Conservation (phyloP, 345 rosid species). For the Aquilaria malaccensis region DNA sequence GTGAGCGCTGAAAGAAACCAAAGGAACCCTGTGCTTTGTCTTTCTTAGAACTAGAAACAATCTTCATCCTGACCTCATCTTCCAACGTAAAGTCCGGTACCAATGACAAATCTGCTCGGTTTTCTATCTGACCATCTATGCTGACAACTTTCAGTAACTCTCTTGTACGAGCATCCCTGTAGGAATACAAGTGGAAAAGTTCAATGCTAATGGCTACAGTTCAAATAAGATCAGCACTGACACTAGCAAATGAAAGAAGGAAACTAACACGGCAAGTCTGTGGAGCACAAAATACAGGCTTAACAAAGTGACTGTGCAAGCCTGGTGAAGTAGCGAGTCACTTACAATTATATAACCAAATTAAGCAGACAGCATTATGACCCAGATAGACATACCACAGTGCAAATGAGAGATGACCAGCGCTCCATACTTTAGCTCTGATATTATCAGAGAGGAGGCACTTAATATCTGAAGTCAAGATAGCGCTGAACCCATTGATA, state of each 20-base stretch:
- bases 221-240: slow-evolving; percentile 1
- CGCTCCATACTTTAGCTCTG: slow-evolving; percentile 83
- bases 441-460: slow-evolving; percentile 66
- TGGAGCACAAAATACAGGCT: background rate
- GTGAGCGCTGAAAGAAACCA: slow-evolving; percentile 87
- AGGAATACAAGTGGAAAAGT: slow-evolving; percentile 12
- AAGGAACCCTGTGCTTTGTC: slow-evolving; percentile 64
- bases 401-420: slow-evolving; percentile 57
- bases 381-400: slow-evolving; percentile 48
- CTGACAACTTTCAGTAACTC: slow-evolving; percentile 77
- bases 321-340: background rate
- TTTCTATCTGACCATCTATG: slow-evolving; percentile 83
- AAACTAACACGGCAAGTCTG: background rate
- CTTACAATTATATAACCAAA: slow-evolving; percentile 7
- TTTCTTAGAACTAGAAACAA: slow-evolving; percentile 43
- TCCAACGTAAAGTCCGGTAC: slow-evolving; percentile 57
- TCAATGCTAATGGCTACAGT: slow-evolving; percentile 4
- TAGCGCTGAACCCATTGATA: slow-evolving; percentile 47
- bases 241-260: background rate
- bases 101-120: slow-evolving; percentile 48
- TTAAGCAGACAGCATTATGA: background rate
- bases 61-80: slow-evolving; percentile 56
- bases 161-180: slow-evolving; percentile 89
- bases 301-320: background rate
- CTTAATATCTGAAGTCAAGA: slow-evolving; percentile 68